Evolutionary conservation across 75 land plant genomes (phyloP), one percentile per base, ranked within the genome.

Genomic region (Larix kaempferi): DNA sequence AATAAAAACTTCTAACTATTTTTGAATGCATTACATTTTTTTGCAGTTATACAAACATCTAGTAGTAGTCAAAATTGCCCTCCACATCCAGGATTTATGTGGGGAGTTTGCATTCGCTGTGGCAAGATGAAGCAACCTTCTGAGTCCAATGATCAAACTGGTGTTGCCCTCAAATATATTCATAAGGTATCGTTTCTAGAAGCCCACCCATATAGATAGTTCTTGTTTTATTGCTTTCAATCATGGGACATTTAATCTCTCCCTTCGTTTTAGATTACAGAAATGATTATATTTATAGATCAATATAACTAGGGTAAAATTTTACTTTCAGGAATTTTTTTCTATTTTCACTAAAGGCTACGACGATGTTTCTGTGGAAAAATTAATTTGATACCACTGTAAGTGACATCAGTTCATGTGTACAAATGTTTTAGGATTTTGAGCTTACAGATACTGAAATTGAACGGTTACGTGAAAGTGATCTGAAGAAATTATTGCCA

Each of bases 121-220:
- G 99, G 99, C 29, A 55, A 80, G 67, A 73, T 78, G 29, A 86
- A 85, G 59, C 67, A 79, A 62, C 25, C 59, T 63, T 76, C 29
- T 25, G 88, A 80, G 67, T 67, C 82, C 6, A 86, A 86, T 49
- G 85, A 84, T 77, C 86, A 82, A 69, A 76, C 79, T 59, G 88
- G 89, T 23, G 93, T 92, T 26, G 74, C 93, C 61, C 84, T 94
- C 37, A 85, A 89, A 12, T 96, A 96, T 79, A 94, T 94, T 58
- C 95, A 91, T 74, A 89, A 92, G 95, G 99, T 94, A 84, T 75
- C 56, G 5, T 74, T 62, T 19, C 22, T 35, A 35, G 5, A 65
- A 57, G 2, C 19, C 14, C 2, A 54, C 26, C 23, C 8, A 3
- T 26, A 15, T 4, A 73, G 22, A 19, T 73, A 73, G 25, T 73